Evolutionary conservation across 1,284 basidiomycete species (phyloP).

Genomic region (Ustilago tritici): DNA sequence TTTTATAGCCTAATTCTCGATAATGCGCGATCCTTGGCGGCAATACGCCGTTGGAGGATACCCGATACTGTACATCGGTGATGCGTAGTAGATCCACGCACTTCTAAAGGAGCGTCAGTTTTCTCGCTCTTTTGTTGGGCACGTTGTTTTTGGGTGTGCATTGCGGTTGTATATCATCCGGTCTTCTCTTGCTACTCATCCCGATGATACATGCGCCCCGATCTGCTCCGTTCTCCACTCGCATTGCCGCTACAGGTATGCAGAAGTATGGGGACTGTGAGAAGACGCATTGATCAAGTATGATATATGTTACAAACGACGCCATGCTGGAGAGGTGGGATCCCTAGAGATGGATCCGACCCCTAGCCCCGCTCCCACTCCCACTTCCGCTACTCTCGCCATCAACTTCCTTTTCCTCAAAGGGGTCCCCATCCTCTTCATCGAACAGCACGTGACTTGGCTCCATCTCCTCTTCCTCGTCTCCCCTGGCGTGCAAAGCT

Average conservation of each 20-base stretch:
- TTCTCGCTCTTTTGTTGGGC: background rate
- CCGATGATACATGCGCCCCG: no score
- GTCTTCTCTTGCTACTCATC: background rate
- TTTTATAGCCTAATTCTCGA: background rate
- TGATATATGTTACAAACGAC: no score
- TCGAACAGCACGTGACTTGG: slow-evolving; percentile 55
- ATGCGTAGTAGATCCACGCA: slow-evolving; percentile 1
- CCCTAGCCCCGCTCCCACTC: slow-evolving; percentile 17
- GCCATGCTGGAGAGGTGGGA: background rate
- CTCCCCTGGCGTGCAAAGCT: background rate
- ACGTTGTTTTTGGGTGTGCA: slow-evolving; percentile 5
- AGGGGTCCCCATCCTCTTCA: slow-evolving; percentile 55
- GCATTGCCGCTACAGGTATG: no score
- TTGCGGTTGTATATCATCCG: background rate
- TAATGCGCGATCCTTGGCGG: background rate
- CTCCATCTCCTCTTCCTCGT: slow-evolving; percentile 14
- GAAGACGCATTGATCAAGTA: no score
- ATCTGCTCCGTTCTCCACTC: no score
- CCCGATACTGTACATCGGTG: background rate
- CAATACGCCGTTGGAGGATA: background rate
- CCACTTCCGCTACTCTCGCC: slow-evolving; percentile 30
- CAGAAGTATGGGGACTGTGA: no score
- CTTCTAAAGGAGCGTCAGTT: background rate
- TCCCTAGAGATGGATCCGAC: slow-evolving; percentile 25
- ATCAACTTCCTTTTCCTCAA: slow-evolving; percentile 45